These are phyloP conservation scores for Heterobasidion irregulare DNA, from an alignment of 1,284 basidiomycete species.

Conservation along the genomic window DNA sequence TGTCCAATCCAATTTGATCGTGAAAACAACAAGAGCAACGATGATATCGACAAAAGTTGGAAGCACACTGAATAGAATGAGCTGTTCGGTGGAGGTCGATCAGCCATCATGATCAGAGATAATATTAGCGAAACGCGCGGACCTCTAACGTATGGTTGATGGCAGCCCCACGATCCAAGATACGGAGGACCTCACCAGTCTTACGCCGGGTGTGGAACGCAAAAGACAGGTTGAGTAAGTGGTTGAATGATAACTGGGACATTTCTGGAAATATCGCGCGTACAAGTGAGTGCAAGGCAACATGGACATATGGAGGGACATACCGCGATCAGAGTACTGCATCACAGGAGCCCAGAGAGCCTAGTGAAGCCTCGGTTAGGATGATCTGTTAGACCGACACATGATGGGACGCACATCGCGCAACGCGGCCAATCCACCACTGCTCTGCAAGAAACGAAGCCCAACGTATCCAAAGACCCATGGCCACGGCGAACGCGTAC, in stretches of 20 bases:
- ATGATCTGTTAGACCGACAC: not conserved
- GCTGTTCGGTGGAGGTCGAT: constrained; percentile 21
- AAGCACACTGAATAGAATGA: constrained; percentile 71
- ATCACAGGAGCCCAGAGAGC: constrained; percentile 77
- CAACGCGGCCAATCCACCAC: constrained; percentile 62
- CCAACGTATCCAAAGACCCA: constrained; percentile 56
- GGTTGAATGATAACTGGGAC: constrained; percentile 73
- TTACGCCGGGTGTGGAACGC: constrained; percentile 76
- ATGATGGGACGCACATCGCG: constrained; percentile 42
- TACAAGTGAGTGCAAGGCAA: not conserved
- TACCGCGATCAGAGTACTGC: constrained; percentile 74
- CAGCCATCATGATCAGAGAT: not conserved
- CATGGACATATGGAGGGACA: constrained; percentile 7
- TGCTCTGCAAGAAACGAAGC: constrained; percentile 60
- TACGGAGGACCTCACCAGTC: constrained; percentile 60
- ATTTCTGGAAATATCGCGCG: constrained; percentile 41
- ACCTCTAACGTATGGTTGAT: constrained; percentile 40
- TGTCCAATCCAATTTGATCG: constrained; percentile 57
- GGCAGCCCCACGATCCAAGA: constrained; percentile 54
- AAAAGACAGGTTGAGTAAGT: constrained; percentile 75
- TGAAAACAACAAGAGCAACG: constrained; percentile 61
- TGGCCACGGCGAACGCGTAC: constrained; percentile 45
- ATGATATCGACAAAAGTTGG: constrained; percentile 77
- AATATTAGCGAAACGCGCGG: not conserved
- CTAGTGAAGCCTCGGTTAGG: constrained; percentile 23